These are phyloP conservation scores for Tulasnella sp. DNA, from an alignment of 768 basidiomycete genomes.

Conservation along the genomic window DNA sequence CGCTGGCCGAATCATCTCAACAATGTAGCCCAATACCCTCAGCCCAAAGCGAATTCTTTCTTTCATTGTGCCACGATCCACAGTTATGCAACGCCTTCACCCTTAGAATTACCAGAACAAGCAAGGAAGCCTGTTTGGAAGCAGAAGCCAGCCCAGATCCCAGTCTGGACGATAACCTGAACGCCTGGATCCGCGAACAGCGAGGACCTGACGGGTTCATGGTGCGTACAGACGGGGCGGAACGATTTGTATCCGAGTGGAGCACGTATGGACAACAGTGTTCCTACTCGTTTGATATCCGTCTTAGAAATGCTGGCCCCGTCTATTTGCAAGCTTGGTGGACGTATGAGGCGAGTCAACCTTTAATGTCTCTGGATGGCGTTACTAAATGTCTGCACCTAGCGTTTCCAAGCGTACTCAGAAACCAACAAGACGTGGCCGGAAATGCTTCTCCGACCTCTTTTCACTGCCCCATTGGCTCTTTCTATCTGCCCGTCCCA, in stretches of 20 bases:
- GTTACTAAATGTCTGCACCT: not conserved
- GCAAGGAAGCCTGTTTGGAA: not conserved
- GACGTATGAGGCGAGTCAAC: not conserved
- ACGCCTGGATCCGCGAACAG: not conserved
- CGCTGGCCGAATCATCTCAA: too few relatives aligned
- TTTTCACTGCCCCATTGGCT: not conserved
- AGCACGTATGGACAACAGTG: not conserved
- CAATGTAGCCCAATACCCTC: too few relatives aligned
- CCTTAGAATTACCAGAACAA: too few relatives aligned
- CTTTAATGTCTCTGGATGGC: not conserved
- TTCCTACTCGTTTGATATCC: not conserved
- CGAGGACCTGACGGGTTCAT: conserved; percentile 1
- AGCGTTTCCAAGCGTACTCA: conserved; percentile 2
- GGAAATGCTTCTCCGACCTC: not conserved
- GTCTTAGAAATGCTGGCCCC: not conserved
- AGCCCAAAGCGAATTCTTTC: too few relatives aligned
- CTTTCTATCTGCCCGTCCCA: not conserved
- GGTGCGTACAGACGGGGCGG: not conserved
- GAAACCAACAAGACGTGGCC: not conserved
- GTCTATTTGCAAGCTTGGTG: conserved; percentile 6
- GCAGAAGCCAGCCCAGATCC: not conserved
- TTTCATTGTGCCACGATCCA: too few relatives aligned
- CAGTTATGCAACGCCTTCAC: too few relatives aligned
- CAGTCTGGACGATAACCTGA: not conserved
- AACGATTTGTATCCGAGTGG: not conserved